Percentiles rank a stretch among this genome's conserved stretches.
These are phyloP conservation scores for Protomyces gravidus DNA, from an alignment of 1,139 yeast species.

Conservation along the genomic window DNA sequence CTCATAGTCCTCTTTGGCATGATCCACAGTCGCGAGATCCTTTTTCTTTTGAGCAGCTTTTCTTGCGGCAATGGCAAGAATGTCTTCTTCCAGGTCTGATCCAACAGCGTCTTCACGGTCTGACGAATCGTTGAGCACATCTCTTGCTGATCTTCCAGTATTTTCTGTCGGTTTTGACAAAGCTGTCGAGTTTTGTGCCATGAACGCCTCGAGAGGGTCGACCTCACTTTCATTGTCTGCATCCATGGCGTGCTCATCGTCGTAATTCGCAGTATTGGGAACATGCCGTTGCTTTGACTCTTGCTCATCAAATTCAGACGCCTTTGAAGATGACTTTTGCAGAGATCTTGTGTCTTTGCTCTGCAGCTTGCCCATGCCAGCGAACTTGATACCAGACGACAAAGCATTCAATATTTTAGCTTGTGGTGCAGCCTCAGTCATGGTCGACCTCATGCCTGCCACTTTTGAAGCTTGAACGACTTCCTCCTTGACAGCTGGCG, in stretches of 20 bases:
- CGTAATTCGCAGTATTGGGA: background rate
- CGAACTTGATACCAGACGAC: background rate
- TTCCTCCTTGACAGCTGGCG: background rate
- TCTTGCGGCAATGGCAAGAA: constrained; percentile 39
- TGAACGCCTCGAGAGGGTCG: constrained; percentile 45
- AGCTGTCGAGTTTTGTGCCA: constrained; percentile 35
- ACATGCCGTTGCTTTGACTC: background rate
- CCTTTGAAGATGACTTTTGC: background rate
- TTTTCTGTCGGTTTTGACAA: constrained; percentile 7
- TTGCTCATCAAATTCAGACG: background rate
- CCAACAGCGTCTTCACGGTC: constrained; percentile 37
- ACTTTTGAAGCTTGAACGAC: background rate
- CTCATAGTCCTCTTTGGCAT: constrained; percentile 48
- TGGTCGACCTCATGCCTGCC: background rate
- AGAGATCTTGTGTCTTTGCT: background rate
- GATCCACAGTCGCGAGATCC: constrained; percentile 47
- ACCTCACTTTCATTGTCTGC: constrained; percentile 35
- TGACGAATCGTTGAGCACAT: constrained; percentile 36
- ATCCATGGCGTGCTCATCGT: constrained; percentile 17
- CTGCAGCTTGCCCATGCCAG: background rate
- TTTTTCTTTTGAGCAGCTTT: constrained; percentile 44
- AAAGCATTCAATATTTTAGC: background rate
- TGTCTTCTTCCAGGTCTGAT: constrained; percentile 35
- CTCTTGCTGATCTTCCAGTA: constrained; percentile 32
- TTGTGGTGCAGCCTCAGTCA: background rate